A percentile compares a stretch with the other conserved stretches of the same genome.
Conservation (phyloP, 179 eudicot species). For the Drosera spatulata region DNA sequence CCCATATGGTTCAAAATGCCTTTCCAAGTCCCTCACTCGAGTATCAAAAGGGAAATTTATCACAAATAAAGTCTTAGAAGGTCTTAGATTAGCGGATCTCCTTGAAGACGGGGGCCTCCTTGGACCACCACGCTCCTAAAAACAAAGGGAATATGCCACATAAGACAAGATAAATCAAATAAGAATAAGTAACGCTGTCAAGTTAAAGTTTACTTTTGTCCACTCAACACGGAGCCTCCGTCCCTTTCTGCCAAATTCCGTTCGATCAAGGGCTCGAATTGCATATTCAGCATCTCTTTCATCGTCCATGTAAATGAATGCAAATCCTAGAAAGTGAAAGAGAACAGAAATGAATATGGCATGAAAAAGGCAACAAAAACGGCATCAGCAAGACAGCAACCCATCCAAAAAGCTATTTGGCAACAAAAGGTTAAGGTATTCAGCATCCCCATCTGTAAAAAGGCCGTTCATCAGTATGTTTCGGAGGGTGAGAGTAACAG, state of each 20-base stretch:
- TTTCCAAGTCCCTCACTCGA: slow-evolving; percentile 66
- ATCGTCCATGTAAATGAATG: slow-evolving; percentile 74
- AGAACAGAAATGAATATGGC: no score
- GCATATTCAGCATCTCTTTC: slow-evolving; percentile 86
- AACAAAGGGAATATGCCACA: no score
- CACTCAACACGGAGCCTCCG: slow-evolving; percentile 85
- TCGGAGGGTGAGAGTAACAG: no score
- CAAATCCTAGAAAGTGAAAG: slow-evolving; percentile 38
- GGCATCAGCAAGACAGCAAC: no score
- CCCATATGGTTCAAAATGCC: slow-evolving; percentile 79
- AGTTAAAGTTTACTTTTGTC: slow-evolving; percentile 52
- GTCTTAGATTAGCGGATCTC: slow-evolving; percentile 47
- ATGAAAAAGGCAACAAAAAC: no score
- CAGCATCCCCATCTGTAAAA: no score
- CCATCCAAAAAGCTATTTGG: no score
- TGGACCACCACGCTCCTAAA: slow-evolving; percentile 55
- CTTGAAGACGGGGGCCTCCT: slow-evolving; percentile 12
- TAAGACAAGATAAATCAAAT: no score
- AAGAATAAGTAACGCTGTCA: background rate
- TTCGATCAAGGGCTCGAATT: slow-evolving; percentile 59
- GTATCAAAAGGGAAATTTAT: slow-evolving; percentile 69
- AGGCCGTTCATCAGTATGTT: no score
- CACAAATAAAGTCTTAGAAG: slow-evolving; percentile 74
- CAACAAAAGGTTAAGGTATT: no score
- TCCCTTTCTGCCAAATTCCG: slow-evolving; percentile 84